Percentiles rank a stretch among this genome's conserved stretches.
Conservation (phyloP, 768 basidiomycete species). For the Tylopilus felleus region DNA sequence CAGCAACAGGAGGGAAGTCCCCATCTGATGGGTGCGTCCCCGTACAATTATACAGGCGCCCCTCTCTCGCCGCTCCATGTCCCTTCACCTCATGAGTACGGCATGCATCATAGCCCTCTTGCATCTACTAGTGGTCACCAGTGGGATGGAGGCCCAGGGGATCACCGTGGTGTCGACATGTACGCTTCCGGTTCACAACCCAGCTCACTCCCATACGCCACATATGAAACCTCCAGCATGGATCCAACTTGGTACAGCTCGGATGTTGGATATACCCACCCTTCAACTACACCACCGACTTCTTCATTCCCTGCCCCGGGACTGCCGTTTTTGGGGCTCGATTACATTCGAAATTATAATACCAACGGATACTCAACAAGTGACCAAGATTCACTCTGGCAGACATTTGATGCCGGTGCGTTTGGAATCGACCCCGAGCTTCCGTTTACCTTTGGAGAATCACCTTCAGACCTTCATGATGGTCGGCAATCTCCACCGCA, state of each 20-base stretch:
- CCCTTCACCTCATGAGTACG: conserved; percentile 57
- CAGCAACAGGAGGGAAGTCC: conserved; percentile 53
- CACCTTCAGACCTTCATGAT: conserved; percentile 29
- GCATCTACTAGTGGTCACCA: conserved; percentile 27
- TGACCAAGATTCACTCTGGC: conserved; percentile 46
- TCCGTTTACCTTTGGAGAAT: conserved; percentile 56
- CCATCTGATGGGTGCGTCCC: conserved; percentile 42
- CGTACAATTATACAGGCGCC: conserved; percentile 41
- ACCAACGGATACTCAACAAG: conserved; percentile 38
- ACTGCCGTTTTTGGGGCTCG: conserved; percentile 80
- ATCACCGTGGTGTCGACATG: conserved; percentile 40
- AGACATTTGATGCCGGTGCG: conserved; percentile 67
- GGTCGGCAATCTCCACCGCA: conserved; percentile 28
- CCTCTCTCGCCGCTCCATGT: conserved; percentile 53
- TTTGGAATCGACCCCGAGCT: conserved; percentile 78
- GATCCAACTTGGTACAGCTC: conserved; percentile 39
- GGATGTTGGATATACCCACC: conserved; percentile 40
- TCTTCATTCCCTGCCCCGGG: conserved; percentile 68
- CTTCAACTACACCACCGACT: conserved; percentile 58
- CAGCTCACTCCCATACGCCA: conserved; percentile 39
- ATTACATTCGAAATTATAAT: conserved; percentile 77
- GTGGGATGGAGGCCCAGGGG: conserved; percentile 46
- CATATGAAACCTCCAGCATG: conserved; percentile 42
- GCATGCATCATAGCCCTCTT: conserved; percentile 34
- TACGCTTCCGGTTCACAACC: conserved; percentile 40